Conservation (phyloP, 2,329 filamentous ascomycete species). For the Hortaea werneckii region DNA sequence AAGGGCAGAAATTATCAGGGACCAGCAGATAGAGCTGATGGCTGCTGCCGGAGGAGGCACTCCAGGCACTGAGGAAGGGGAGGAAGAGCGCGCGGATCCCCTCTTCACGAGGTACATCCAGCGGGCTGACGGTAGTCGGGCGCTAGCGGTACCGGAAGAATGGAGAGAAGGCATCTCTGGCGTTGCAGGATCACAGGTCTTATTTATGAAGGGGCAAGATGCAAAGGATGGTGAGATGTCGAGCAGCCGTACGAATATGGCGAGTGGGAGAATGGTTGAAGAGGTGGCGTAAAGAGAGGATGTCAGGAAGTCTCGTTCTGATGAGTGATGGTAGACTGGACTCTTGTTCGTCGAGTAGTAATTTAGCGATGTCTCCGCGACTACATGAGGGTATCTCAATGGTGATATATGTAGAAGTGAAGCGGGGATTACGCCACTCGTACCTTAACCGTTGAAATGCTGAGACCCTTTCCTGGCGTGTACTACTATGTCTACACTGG, state of each 20-base stretch:
- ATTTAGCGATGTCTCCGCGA: too few species aligned
- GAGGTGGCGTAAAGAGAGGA: constrained; percentile 8
- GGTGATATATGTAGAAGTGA: too few species aligned
- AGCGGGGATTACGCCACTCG: too few species aligned
- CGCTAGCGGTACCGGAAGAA: constrained; percentile 55
- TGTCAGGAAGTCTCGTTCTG: too few species aligned
- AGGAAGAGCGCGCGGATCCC: constrained; percentile 36
- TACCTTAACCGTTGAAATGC: too few species aligned
- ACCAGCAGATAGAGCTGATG: constrained; percentile 28
- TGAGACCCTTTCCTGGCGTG: too few species aligned
- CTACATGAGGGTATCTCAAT: too few species aligned
- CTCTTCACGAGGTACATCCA: constrained; percentile 63
- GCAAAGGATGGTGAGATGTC: not conserved
- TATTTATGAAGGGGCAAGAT: constrained; percentile 1
- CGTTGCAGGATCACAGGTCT: too few species aligned
- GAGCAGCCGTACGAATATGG: not conserved
- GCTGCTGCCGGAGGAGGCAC: constrained; percentile 34
- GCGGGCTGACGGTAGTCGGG: constrained; percentile 52
- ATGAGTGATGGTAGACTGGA: too few species aligned
- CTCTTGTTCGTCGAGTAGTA: too few species aligned
- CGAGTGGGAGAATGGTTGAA: constrained; percentile 11
- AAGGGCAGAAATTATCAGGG: constrained; percentile 37
- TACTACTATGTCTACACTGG: too few species aligned
- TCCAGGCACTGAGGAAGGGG: constrained; percentile 35
- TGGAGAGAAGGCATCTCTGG: constrained; percentile 52